These are phyloP conservation scores for Talaromyces piceae DNA, from an alignment of 2,329 filamentous ascomycete genomes.

Conservation along the genomic window DNA sequence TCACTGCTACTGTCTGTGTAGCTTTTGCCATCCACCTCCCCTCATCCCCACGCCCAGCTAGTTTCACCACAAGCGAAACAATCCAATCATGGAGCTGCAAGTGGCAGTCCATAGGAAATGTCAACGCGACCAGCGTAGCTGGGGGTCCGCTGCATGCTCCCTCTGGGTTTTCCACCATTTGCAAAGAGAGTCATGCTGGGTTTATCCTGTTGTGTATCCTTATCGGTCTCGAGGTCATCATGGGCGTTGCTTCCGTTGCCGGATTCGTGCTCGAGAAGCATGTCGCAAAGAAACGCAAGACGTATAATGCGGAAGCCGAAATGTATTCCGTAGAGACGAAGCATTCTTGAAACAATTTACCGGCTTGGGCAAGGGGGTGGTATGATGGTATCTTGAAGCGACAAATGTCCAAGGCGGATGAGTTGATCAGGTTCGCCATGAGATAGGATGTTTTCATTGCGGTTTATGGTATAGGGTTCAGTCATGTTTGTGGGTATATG, in stretches of 20 bases:
- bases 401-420: not conserved
- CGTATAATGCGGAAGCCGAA: constrained; percentile 3
- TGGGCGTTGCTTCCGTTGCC: constrained; percentile 23
- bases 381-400: too few relatives aligned
- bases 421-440: too few relatives aligned
- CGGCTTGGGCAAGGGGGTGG: not conserved
- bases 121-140: constrained; percentile 9
- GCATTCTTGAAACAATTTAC: not conserved
- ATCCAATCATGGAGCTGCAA: constrained; percentile 37
- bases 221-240: constrained; percentile 27
- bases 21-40: constrained; percentile 28
- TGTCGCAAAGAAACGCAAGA: constrained; percentile 21
- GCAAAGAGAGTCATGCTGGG: constrained; percentile 27
- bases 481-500: too few relatives aligned
- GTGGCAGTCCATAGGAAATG: constrained; percentile 22
- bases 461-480: too few relatives aligned
- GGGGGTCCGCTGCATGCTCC: constrained; percentile 20
- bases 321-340: constrained; percentile 9
- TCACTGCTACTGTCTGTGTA: constrained; percentile 27
- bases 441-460: too few relatives aligned
- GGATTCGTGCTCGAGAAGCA: constrained; percentile 25
- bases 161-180: constrained; percentile 31
- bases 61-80: constrained; percentile 28
- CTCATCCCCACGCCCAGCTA: constrained; percentile 20
- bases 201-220: constrained; percentile 29